Evolutionary conservation across 2,329 filamentous ascomycete genomes (phyloP).

Genomic region (Periconia sp.): DNA sequence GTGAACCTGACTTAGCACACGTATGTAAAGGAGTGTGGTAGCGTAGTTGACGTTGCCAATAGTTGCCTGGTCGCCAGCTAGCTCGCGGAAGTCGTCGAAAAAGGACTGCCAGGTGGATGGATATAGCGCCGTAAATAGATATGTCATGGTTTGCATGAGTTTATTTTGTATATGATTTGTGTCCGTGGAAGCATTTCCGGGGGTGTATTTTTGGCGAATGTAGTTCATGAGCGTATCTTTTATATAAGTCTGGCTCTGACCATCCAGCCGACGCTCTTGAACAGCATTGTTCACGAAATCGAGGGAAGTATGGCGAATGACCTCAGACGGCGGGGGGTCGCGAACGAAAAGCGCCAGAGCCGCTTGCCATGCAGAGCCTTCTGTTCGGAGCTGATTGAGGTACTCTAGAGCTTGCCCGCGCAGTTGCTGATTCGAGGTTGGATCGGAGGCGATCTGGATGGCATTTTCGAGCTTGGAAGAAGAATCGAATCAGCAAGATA

Average conservation of each 20-base stretch:
- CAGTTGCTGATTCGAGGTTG: conserved; percentile 64
- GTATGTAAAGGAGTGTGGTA: conserved; percentile 84
- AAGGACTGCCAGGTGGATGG: conserved; percentile 84
- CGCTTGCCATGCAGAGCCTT: conserved; percentile 86
- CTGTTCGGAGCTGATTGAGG: conserved; percentile 73
- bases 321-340: conserved; percentile 73
- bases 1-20: conserved; percentile 85
- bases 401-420: conserved; percentile 90
- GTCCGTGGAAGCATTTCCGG: conserved; percentile 63
- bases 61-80: conserved; percentile 66
- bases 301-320: conserved; percentile 84
- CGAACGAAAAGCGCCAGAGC: conserved; percentile 85
- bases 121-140: conserved; percentile 87
- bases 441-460: conserved; percentile 90
- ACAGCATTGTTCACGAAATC: conserved; percentile 93
- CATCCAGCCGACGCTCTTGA: conserved; percentile 75
- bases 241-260: conserved; percentile 70
- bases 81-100: conserved; percentile 81
- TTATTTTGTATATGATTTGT: conserved; percentile 87
- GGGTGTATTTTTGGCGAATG: conserved; percentile 72
- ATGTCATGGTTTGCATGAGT: conserved; percentile 91
- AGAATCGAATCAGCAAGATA: neutral
- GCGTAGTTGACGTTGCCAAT: conserved; percentile 66
- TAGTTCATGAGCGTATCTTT: conserved; percentile 83
- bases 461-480: conserved; percentile 78